phyloP scores from a whole-genome alignment of 139 green algal genomes.

The Coelastrella sp. region DNA sequence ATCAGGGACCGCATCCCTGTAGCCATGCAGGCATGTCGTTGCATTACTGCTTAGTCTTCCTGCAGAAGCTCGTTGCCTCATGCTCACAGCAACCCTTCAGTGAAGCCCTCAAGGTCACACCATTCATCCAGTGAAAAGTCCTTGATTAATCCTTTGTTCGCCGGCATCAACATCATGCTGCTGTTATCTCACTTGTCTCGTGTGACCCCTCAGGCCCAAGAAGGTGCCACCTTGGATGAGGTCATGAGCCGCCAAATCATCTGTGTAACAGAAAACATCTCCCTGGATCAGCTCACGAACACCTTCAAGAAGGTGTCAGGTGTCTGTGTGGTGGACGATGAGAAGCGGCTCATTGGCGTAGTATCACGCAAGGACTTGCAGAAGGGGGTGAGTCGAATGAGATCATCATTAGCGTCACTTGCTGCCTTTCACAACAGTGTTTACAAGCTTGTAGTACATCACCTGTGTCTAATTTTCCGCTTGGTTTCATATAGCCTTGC shows the following conservation, averaged over 20 bases:
- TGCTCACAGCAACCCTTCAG: too few species aligned
- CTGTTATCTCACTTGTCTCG: background rate
- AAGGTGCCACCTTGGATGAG: slow-evolving; percentile 32
- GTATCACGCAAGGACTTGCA: slow-evolving; percentile 51
- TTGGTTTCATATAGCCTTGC: too few species aligned
- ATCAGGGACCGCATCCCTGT: too few species aligned
- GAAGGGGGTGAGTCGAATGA: background rate
- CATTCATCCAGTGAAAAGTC: too few species aligned
- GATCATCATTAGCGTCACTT: background rate
- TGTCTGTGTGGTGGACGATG: slow-evolving; percentile 44
- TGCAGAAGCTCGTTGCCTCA: too few species aligned
- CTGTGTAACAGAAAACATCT: slow-evolving; percentile 28
- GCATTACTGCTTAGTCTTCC: too few species aligned
- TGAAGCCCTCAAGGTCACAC: too few species aligned
- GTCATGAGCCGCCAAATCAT: slow-evolving; percentile 50
- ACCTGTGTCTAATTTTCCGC: too few species aligned
- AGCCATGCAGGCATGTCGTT: too few species aligned
- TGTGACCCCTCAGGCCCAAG: slow-evolving; percentile 32
- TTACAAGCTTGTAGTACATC: too few species aligned
- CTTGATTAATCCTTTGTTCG: too few species aligned
- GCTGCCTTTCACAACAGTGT: background rate
- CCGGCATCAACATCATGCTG: too few species aligned
- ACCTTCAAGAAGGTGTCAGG: slow-evolving; percentile 49
- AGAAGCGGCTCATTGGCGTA: slow-evolving; percentile 47
- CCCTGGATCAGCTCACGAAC: slow-evolving; percentile 30